Evolutionary conservation across 1,284 basidiomycete genomes (phyloP), one percentile per base, ranked within the genome.

Genomic region (Leccinum olivaceoglutinosum): DNA sequence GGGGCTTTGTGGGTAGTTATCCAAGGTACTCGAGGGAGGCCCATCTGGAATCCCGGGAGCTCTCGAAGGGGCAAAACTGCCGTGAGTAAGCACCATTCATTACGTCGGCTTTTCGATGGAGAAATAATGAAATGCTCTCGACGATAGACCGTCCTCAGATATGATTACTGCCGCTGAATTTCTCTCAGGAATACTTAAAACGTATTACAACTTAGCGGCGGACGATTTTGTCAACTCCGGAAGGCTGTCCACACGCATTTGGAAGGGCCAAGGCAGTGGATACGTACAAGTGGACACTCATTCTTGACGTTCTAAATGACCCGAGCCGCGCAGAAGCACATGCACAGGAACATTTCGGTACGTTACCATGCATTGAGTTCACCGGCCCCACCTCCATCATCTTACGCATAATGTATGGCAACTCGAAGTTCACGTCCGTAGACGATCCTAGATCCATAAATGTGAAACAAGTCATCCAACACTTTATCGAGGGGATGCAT

Each of bases 371-470:
- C 16, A 11, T 7, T 21, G 8, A 6, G 1, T n/a, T 32, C 57
- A 12, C 18, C 39, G 34, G 4, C 49, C 11, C 49, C 0, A 82
- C 86, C 0, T 83, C 83, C 2, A 79, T 89, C 2, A 84, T 89
- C 3, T 80, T 91, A 73, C 80, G 82, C 2, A 75, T 90, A 34
- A 82, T 86, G 2, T 90, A 90, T 67, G 88, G 87, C 4, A 86
- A 84, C 62, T 75, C 79, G 0, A 75, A 67, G 67, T 80, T 66
- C 2, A 81, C 81, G 10, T 77, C 78, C 0, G 82, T 81, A 63
- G 75, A 82, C 5, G 87, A 89, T 67, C 83, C 82, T 0, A 84
- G 86, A 25, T 80, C 90, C 2, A 65, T 75, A 14, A 25, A 32
- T 21, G 80, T 89, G 41, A 82, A 81, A 55, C 74, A 78, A 21